phyloP scores from a whole-genome alignment of 768 basidiomycete genomes.

The Sporobolomyces roseus region DNA sequence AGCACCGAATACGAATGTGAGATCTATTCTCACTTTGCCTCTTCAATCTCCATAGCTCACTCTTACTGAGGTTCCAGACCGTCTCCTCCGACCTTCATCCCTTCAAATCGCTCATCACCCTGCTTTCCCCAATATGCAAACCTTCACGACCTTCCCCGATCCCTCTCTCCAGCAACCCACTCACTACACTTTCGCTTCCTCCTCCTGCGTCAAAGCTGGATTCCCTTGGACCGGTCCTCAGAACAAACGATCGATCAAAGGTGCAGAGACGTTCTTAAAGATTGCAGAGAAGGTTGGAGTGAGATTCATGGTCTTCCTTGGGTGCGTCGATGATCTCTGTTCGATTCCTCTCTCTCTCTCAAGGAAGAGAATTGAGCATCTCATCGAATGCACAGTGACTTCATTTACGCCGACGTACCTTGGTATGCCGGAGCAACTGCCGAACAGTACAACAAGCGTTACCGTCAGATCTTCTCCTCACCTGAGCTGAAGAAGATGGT shows the following conservation, averaged over 20 bases:
- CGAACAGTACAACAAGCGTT: conserved; percentile 63
- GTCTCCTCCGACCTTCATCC: conserved; percentile 45
- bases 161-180: conserved; percentile 53
- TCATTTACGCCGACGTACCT: conserved; percentile 72
- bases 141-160: conserved; percentile 73
- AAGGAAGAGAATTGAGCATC: too few relatives aligned
- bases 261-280: conserved; percentile 44
- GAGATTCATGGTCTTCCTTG: conserved; percentile 65
- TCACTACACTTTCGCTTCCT: conserved; percentile 66
- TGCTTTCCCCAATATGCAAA: conserved; percentile 56
- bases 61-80: background rate
- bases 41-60: background rate
- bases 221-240: conserved; percentile 63
- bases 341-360: conserved; percentile 2
- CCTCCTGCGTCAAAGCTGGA: conserved; percentile 66
- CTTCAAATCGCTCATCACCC: conserved; percentile 47
- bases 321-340: conserved; percentile 43
- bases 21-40: conserved; percentile 42
- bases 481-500: conserved; percentile 65
- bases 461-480: conserved; percentile 64
- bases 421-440: conserved; percentile 56
- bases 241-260: conserved; percentile 35
- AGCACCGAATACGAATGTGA: conserved; percentile 66
- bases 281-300: conserved; percentile 29
- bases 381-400: conserved; percentile 55